phyloP scores from a whole-genome alignment of 2,329 filamentous ascomycete genomes.

The Endoconidiophora polonica region DNA sequence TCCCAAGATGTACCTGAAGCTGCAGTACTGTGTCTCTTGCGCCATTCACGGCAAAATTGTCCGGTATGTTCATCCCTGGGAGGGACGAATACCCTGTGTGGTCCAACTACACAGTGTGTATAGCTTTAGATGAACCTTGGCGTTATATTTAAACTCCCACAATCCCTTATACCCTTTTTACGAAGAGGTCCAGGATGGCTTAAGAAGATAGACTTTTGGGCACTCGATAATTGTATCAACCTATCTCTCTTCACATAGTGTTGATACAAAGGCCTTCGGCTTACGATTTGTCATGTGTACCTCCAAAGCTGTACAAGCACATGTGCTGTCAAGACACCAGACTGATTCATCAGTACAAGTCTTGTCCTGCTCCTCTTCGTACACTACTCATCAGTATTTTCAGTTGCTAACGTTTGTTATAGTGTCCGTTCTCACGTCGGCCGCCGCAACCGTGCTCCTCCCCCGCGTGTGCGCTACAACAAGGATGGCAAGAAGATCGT shows the following conservation, averaged over 20 bases:
- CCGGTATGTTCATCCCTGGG: constrained; percentile 63
- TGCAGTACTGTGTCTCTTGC: constrained; percentile 99
- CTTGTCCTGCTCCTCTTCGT: background rate
- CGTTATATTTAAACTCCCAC: constrained; percentile 26
- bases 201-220: background rate
- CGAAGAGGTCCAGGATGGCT: background rate
- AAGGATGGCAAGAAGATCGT: constrained; percentile 99
- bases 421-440: constrained; percentile 96
- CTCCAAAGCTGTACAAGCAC: constrained; percentile 8
- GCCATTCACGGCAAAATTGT: constrained; percentile 99
- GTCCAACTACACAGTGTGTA: constrained; percentile 6
- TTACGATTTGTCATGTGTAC: background rate
- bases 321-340: no score
- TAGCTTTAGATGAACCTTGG: constrained; percentile 40
- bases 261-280: no score
- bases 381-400: background rate
- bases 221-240: background rate
- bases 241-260: background rate
- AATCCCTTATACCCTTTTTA: constrained; percentile 14
- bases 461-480: constrained; percentile 97
- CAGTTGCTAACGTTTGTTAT: constrained; percentile 21
- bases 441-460: constrained; percentile 96
- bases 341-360: background rate
- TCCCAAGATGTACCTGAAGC: constrained; percentile 99
- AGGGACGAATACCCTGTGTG: constrained; percentile 39